Conservation (phyloP, 1,284 basidiomycete genomes). For the Malassezia globosa region DNA sequence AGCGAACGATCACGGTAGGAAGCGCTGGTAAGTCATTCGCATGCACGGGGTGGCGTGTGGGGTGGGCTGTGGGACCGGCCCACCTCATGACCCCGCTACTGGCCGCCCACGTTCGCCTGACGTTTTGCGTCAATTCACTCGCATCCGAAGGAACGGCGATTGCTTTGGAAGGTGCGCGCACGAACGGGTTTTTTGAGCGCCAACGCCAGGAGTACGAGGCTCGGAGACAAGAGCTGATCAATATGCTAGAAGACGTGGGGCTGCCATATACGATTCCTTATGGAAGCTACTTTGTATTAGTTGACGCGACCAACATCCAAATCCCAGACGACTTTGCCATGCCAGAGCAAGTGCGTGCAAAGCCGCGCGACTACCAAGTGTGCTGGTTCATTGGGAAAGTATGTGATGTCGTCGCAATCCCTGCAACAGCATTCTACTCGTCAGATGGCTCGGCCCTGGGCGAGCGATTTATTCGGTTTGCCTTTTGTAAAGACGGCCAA, state of each 20-base stretch:
- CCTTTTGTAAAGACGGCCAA: slow-evolving; percentile 43
- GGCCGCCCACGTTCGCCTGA: slow-evolving; percentile 81
- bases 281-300: slow-evolving; percentile 38
- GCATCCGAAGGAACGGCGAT: slow-evolving; percentile 56
- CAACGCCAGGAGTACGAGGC: slow-evolving; percentile 72
- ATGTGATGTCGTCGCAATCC: slow-evolving; percentile 41
- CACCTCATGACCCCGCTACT: slow-evolving; percentile 74
- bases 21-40: slow-evolving; percentile 80
- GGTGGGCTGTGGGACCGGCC: slow-evolving; percentile 81
- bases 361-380: slow-evolving; percentile 76
- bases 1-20: slow-evolving; percentile 71
- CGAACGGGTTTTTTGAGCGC: slow-evolving; percentile 66
- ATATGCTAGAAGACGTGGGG: slow-evolving; percentile 72
- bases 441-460: slow-evolving; percentile 24
- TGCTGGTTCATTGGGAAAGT: slow-evolving; percentile 48
- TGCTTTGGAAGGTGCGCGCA: slow-evolving; percentile 59
- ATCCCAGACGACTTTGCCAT: slow-evolving; percentile 76
- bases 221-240: slow-evolving; percentile 62
- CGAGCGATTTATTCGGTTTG: slow-evolving; percentile 35
- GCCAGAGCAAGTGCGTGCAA: slow-evolving; percentile 64
- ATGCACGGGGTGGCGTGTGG: slow-evolving; percentile 93
- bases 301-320: slow-evolving; percentile 70
- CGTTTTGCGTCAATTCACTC: slow-evolving; percentile 85
- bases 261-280: slow-evolving; percentile 57
- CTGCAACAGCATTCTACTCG: slow-evolving; percentile 40